These are phyloP conservation scores for Melampsora larici-populina DNA, from an alignment of 1,284 basidiomycete genomes.

Conservation along the genomic window DNA sequence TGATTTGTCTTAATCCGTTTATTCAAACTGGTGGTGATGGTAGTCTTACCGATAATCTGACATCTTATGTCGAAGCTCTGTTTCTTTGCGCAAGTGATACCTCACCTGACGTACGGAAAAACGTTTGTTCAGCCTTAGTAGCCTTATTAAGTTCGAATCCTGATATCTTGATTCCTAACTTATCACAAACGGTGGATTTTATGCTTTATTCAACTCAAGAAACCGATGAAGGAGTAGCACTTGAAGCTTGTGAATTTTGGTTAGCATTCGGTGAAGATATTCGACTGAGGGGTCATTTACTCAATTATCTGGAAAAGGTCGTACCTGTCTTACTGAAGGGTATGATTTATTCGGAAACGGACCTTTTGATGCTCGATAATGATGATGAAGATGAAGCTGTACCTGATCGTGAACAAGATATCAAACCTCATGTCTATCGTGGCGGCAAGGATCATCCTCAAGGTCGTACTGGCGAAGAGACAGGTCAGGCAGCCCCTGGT, in stretches of 20 bases:
- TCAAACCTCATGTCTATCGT: constrained; percentile 85
- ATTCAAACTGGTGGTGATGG: constrained; percentile 72
- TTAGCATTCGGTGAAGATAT: constrained; percentile 96
- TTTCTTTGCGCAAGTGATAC: constrained; percentile 94
- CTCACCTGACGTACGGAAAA: constrained; percentile 83
- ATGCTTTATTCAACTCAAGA: constrained; percentile 99
- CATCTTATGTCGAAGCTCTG: constrained; percentile 82
- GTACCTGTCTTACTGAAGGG: constrained; percentile 91
- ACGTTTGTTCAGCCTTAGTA: constrained; percentile 94
- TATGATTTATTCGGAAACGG: constrained; percentile 96
- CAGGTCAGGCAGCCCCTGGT: constrained; percentile 26
- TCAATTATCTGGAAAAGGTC: constrained; percentile 78
- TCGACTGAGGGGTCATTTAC: constrained; percentile 75
- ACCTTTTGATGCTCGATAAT: constrained; percentile 90
- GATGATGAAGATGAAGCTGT: constrained; percentile 69
- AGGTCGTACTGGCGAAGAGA: neutral
- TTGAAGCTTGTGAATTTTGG: constrained; percentile 99
- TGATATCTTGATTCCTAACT: constrained; percentile 94
- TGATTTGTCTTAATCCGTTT: constrained; percentile 91
- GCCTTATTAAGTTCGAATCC: constrained; percentile 85
- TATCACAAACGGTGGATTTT: constrained; percentile 92
- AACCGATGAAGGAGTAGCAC: constrained; percentile 86
- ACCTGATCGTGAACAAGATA: constrained; percentile 81
- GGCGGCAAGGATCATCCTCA: constrained; percentile 67
- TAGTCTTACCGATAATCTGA: constrained; percentile 83